These are phyloP conservation scores for Candida sp. DNA, from an alignment of 1,139 yeast genomes.

Conservation along the genomic window DNA sequence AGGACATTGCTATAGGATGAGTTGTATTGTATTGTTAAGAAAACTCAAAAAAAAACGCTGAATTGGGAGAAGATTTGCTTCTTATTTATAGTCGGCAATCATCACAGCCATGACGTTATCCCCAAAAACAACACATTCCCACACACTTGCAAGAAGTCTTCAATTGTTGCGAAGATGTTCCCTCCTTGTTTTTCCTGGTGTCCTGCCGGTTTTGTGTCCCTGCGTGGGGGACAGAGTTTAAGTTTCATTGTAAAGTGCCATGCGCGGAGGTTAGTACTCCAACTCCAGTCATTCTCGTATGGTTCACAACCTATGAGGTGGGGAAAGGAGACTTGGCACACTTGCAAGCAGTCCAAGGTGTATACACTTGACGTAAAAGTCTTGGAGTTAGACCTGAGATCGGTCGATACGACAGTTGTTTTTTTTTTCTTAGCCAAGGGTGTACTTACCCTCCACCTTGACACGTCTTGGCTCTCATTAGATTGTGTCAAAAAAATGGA, in stretches of 20 bases:
- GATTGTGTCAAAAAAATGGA: background rate
- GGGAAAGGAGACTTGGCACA: background rate
- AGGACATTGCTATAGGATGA: background rate
- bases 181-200: background rate
- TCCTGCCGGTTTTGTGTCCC: background rate
- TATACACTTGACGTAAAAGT: background rate
- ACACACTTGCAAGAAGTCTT: background rate
- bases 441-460: background rate
- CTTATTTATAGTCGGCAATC: background rate
- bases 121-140: background rate
- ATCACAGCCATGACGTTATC: background rate
- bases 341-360: background rate
- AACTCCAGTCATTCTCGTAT: background rate
- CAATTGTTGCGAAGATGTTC: background rate
- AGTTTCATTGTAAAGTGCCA: background rate
- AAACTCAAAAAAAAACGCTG: background rate
- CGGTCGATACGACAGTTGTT: too few relatives aligned
- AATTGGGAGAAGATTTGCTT: background rate
- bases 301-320: constrained; percentile 1
- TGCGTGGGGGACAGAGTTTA: background rate
- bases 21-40: background rate
- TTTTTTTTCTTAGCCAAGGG: background rate
- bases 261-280: background rate
- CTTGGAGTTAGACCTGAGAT: background rate
- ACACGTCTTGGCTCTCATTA: background rate